Percentiles rank a stretch among this genome's conserved stretches.
Conservation (phyloP, 2,329 filamentous ascomycete genomes). For the Rhynchosporium secalis region DNA sequence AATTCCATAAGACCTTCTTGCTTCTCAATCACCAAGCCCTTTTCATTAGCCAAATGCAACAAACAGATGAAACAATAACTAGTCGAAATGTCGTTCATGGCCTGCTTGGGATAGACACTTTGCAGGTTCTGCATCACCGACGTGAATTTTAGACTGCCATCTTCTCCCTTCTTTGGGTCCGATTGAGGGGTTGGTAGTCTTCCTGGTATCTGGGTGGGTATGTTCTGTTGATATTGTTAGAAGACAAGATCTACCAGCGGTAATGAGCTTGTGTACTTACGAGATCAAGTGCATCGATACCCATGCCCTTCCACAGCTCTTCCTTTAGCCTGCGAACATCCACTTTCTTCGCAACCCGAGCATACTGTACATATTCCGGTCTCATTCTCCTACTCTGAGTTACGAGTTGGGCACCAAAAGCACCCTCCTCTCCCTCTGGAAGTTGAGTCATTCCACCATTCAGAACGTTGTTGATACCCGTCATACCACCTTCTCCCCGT, state of each 20-base stretch:
- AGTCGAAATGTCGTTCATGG: constrained; percentile 93
- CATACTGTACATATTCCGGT: constrained; percentile 71
- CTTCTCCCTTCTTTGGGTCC: constrained; percentile 40
- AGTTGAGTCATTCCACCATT: constrained; percentile 51
- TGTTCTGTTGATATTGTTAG: constrained; percentile 29
- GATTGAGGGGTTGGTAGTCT: constrained; percentile 42
- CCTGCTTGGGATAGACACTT: constrained; percentile 78
- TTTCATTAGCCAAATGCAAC: constrained; percentile 74
- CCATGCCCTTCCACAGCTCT: constrained; percentile 69
- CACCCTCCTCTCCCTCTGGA: constrained; percentile 40
- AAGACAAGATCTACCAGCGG: neutral
- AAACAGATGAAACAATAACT: constrained; percentile 87
- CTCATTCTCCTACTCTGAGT: constrained; percentile 62
- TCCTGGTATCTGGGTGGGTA: constrained; percentile 33
- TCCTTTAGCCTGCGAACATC: constrained; percentile 69
- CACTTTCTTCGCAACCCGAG: constrained; percentile 69
- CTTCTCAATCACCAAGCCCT: constrained; percentile 63
- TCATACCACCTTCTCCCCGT: constrained; percentile 47
- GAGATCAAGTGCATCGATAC: constrained; percentile 50
- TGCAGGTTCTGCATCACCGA: constrained; percentile 88
- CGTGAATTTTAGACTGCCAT: constrained; percentile 74
- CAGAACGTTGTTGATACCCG: constrained; percentile 52
- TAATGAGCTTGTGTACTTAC: constrained; percentile 43
- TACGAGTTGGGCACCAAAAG: constrained; percentile 67
- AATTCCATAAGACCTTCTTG: constrained; percentile 55